Evolutionary conservation across 179 eudicot species (phyloP).

Genomic region (Silene noctiflora): DNA sequence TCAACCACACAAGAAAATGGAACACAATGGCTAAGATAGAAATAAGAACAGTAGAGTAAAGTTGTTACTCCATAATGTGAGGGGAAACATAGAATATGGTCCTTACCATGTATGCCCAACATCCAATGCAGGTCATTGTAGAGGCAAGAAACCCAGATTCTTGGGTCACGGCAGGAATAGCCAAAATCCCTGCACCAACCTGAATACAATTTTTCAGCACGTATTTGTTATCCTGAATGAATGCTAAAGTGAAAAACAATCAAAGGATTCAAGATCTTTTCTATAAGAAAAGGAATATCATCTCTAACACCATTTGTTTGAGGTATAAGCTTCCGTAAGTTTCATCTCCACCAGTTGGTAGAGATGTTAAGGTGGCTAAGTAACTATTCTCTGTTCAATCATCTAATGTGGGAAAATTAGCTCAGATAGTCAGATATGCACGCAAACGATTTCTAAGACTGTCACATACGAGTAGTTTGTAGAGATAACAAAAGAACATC

Average conservation of each 20-base stretch:
- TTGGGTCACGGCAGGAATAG: slow-evolving; percentile 92
- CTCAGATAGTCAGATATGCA: background rate
- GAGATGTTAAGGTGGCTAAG: background rate
- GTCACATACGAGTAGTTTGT: background rate
- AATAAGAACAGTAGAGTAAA: background rate
- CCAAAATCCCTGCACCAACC: slow-evolving; percentile 95
- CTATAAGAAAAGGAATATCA: background rate
- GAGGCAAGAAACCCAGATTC: slow-evolving; percentile 95
- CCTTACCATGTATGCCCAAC: slow-evolving; percentile 88
- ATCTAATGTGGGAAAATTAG: background rate
- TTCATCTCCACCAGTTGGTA: background rate
- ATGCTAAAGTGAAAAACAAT: background rate
- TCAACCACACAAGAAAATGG: background rate
- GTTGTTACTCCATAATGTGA: background rate
- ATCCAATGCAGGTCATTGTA: slow-evolving; percentile 60
- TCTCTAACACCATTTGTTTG: too few relatives aligned
- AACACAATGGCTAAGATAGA: background rate
- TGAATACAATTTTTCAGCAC: slow-evolving; percentile 17
- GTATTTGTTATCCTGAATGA: background rate
- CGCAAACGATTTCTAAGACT: background rate
- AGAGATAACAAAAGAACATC: background rate
- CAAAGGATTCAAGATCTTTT: background rate
- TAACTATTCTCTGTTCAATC: background rate
- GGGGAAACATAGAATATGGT: background rate
- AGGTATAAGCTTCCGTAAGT: background rate